Evolutionary conservation across 1,139 yeast genomes (phyloP).

Genomic region (Magnusiomyces paraingens): DNA sequence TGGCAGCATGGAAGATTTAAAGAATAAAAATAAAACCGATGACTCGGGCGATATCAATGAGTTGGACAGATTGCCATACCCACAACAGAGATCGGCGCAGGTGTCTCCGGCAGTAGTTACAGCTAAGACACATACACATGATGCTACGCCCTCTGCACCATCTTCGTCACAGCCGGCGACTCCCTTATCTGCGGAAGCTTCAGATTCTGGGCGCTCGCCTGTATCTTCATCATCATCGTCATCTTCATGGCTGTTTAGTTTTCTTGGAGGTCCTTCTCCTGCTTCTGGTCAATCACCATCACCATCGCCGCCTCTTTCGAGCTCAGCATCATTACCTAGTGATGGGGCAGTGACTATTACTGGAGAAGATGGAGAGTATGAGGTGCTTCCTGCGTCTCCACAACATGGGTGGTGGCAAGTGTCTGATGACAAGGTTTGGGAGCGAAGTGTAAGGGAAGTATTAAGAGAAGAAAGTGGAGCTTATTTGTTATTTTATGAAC

Average conservation of each 20-base stretch:
- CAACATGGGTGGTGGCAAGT: conserved; percentile 72
- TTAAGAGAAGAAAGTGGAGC: conserved; percentile 66
- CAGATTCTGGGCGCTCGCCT: not conserved
- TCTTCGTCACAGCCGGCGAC: not conserved
- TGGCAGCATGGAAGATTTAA: no score
- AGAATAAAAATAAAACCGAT: no score
- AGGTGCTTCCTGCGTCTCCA: conserved; percentile 15
- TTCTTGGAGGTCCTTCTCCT: not conserved
- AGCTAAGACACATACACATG: not conserved
- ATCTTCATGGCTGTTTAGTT: not conserved
- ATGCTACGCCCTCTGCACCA: not conserved
- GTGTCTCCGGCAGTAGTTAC: conserved; percentile 2
- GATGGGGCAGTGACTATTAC: not conserved
- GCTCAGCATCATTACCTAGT: conserved; percentile 15
- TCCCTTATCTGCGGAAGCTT: not conserved
- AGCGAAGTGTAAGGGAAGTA: conserved; percentile 54
- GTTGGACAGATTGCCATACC: conserved; percentile 4
- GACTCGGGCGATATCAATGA: not conserved
- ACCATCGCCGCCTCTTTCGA: not conserved
- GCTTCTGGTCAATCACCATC: not conserved
- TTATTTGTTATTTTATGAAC: conserved; percentile 77
- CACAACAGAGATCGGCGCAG: not conserved
- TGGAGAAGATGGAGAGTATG: not conserved
- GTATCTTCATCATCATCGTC: conserved; percentile 11
- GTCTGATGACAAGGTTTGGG: conserved; percentile 67